phyloP scores from a whole-genome alignment of 2,329 filamentous ascomycete species.

The Emergomyces orientalis region DNA sequence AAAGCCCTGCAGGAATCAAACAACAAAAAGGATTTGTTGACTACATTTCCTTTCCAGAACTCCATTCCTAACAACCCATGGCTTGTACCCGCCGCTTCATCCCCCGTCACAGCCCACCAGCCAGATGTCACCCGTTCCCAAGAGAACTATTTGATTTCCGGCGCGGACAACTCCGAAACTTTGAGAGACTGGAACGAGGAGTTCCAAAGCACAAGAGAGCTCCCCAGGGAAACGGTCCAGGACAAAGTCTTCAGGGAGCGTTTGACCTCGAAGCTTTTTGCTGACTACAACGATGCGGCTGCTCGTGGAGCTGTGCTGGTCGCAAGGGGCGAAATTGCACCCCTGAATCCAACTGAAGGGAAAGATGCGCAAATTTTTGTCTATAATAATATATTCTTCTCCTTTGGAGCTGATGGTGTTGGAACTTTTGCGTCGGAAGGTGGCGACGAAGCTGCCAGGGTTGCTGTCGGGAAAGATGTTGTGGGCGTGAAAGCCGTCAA shows the following conservation, averaged over 20 bases:
- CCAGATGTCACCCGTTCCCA: slow-evolving; percentile 82
- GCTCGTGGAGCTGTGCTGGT: slow-evolving; percentile 86
- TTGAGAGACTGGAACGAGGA: slow-evolving; percentile 98
- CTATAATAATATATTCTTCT: slow-evolving; percentile 99
- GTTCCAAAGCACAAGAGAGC: slow-evolving; percentile 90
- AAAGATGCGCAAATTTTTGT: slow-evolving; percentile 96
- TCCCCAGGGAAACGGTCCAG: slow-evolving; percentile 87
- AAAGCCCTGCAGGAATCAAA: slow-evolving; percentile 73
- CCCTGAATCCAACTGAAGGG: slow-evolving; percentile 87
- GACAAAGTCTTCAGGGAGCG: slow-evolving; percentile 94
- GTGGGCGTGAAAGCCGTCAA: slow-evolving; percentile 90
- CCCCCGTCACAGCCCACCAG: slow-evolving; percentile 59
- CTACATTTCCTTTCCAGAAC: slow-evolving; percentile 93
- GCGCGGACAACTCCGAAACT: slow-evolving; percentile 88
- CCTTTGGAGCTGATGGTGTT: slow-evolving; percentile 92
- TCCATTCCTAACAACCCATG: slow-evolving; percentile 86
- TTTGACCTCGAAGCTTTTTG: slow-evolving; percentile 88
- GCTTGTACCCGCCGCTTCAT: slow-evolving; percentile 62
- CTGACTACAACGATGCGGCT: slow-evolving; percentile 94
- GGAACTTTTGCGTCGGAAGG: slow-evolving; percentile 95
- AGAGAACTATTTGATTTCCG: slow-evolving; percentile 81
- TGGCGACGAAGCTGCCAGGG: slow-evolving; percentile 88
- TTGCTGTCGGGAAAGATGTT: slow-evolving; percentile 95
- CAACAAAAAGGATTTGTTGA: slow-evolving; percentile 73
- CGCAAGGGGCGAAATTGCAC: slow-evolving; percentile 81